phyloP scores from a whole-genome alignment of 2,329 filamentous ascomycete genomes.

The Trichoderma aggressivum region DNA sequence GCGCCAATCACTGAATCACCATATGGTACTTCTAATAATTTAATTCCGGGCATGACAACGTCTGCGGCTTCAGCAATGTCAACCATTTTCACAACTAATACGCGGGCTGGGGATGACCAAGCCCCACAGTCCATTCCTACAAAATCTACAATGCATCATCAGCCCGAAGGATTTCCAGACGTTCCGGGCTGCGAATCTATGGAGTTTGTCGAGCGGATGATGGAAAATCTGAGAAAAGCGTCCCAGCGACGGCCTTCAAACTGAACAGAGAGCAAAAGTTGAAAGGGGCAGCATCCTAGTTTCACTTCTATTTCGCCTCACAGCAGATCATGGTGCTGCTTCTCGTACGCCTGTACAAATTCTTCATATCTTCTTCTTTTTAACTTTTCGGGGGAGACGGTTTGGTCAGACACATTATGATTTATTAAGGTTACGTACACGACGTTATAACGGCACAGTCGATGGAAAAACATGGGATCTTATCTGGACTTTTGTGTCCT shows the following conservation, averaged over 20 bases:
- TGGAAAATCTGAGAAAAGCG: slow-evolving; percentile 47
- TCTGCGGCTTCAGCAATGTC: background rate
- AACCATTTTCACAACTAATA: background rate
- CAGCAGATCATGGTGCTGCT: background rate
- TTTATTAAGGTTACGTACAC: background rate
- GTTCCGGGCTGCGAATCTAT: slow-evolving; percentile 44
- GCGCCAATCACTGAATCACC: background rate
- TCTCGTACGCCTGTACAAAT: background rate
- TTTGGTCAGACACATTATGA: slow-evolving; percentile 1
- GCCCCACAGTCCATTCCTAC: background rate
- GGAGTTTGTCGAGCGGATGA: slow-evolving; percentile 51
- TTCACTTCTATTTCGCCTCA: background rate
- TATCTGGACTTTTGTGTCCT: background rate
- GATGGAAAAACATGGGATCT: background rate
- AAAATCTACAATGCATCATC: background rate
- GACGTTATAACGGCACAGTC: background rate
- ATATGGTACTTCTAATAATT: background rate
- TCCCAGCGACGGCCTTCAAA: slow-evolving; percentile 24
- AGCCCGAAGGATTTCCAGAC: slow-evolving; percentile 38
- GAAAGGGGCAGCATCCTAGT: background rate
- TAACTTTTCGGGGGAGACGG: background rate
- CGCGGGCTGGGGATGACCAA: background rate
- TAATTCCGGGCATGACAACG: background rate
- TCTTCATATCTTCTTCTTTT: background rate
- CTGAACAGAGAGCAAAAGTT: background rate